Base-by-base conservation (phyloP, 345 rosid genomes). In the Camelina neglecta region DNA sequence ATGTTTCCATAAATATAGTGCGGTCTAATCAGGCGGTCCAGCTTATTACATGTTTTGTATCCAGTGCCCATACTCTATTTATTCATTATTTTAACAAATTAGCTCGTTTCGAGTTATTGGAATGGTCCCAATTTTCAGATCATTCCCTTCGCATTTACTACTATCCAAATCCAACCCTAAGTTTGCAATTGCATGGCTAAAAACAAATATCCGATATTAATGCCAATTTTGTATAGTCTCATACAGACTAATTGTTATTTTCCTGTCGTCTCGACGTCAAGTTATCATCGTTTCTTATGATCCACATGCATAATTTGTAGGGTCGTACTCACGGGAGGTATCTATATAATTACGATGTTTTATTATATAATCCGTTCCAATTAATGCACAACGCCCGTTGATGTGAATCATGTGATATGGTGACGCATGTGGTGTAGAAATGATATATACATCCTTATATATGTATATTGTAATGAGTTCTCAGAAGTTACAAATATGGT, bases 61-160 rank as follows among this genome's bases (percentile, higher is more conserved):
- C 58, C 60, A 16, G 2, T 65, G 65, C 66, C 78, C 72, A 74
- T 74, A 57, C 78, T 74, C 13, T 53, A 44, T 65, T 18, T 42
- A 61, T 64, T 31, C 9, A 15, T 64, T 44, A 1, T 15, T 56
- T 7, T 47, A 56, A 65, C 41, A 47, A 31, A 58, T 55, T 56
- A 24, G 36, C 2, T 58, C 60, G n/a, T 54, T 62, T 56, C 26
- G 54, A 76, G 74, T 75, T 29, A 68, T 67, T 68, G 48, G 24
- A 44, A 69, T 62, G 80, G 80, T 64, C 76, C 72, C 80, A 48
- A 8, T 64, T 16, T 16, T 56, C 47, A 71, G 72, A 77, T 71
- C 67, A 71, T 77, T 77, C 80, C 76, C 76, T 65, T 77, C 61
- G 21, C 67, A 71, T 64, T 77, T 77, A 77, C 67, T 57, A 57